Base-by-base conservation (phyloP, 805 yeast species). In the Metschnikowia anglica region DNA sequence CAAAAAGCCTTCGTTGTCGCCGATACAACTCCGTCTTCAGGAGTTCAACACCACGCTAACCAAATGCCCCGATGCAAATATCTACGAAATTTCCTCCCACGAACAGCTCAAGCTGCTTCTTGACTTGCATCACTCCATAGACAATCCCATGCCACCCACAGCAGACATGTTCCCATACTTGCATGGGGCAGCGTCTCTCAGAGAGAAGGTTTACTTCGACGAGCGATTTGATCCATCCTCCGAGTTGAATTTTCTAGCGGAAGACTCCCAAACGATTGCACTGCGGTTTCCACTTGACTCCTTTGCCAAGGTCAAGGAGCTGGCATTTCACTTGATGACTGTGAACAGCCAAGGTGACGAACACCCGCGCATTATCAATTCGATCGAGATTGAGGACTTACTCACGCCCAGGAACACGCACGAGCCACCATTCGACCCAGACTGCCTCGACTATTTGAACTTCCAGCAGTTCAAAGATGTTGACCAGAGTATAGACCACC, bases 131-230 rank as follows among this genome's bases (percentile, higher is more conserved):
- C 54, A 58, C 39, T 46, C 49, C 21, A 18, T 5, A 17, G 47
- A 46, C 9, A 54, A 52, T 24, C 33, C 43, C 10, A 31, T 49
- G 19, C 54, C 59, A 1, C 34, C 43, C 7, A 30, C 43, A 6
- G 30, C 15, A 4, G 47, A 46, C 7, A 41, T 66, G 49, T 66
- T 67, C 42, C 72, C 72, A 2, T 66, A 60, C 45, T 55, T 67
- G 33, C 70, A 66, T 49, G 70, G 70, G 1, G 49, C 65, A 26
- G 52, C 51, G 34, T 55, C 52, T 32, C 30, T 49, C 10, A 47
- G 52, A 37, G 71, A 63, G 40, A 52, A 66, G 19, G 55, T 58
- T 10, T 66, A 61, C 42, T 62, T 57, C 40, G 52, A 52, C 35
- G 52, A 52, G 4, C n/a, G 48, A 15, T 55, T 54, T 29, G 46